Conservation (phyloP, 352 stramenopile genomes). For the Globisporangium middletonii region DNA sequence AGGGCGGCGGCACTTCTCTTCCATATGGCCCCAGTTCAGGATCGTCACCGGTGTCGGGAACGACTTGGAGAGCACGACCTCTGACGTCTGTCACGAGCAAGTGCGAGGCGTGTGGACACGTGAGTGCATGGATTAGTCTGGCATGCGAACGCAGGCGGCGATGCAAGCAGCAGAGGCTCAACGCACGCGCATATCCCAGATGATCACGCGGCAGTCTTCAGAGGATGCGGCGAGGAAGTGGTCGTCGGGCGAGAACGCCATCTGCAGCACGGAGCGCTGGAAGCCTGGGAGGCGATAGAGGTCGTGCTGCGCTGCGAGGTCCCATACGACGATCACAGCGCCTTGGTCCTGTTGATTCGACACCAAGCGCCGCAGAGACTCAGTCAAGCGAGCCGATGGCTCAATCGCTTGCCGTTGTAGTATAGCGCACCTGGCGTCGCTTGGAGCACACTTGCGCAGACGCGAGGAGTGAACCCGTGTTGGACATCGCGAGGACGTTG, state of each 20-base stretch:
- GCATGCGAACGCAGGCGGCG: too few species aligned
- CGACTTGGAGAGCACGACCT: constrained; percentile 59
- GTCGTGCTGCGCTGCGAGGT: constrained; percentile 31
- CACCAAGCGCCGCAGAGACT: neutral
- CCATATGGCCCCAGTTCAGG: constrained; percentile 59
- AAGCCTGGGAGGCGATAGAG: constrained; percentile 57
- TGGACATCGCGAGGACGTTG: constrained; percentile 38
- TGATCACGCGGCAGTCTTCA: constrained; percentile 56
- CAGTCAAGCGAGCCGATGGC: neutral
- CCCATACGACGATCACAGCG: constrained; percentile 41
- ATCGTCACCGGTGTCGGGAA: constrained; percentile 61
- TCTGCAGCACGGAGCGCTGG: constrained; percentile 51
- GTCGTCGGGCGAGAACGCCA: constrained; percentile 72
- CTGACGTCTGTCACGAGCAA: constrained; percentile 33
- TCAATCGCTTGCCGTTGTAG: neutral
- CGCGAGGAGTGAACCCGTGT: constrained; percentile 27
- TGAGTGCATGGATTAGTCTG: too few species aligned
- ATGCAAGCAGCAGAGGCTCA: neutral
- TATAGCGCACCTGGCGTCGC: constrained; percentile 12
- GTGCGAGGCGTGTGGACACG: neutral
- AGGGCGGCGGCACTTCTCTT: constrained; percentile 59
- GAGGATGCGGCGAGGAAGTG: constrained; percentile 66
- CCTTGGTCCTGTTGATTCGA: constrained; percentile 21
- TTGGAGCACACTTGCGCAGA: constrained; percentile 41
- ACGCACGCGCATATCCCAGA: constrained; percentile 71